Evolutionary conservation across 176 grass and related monocot genomes (phyloP), one percentile per base, ranked within the genome.

Genomic region (Juncus inflexus): DNA sequence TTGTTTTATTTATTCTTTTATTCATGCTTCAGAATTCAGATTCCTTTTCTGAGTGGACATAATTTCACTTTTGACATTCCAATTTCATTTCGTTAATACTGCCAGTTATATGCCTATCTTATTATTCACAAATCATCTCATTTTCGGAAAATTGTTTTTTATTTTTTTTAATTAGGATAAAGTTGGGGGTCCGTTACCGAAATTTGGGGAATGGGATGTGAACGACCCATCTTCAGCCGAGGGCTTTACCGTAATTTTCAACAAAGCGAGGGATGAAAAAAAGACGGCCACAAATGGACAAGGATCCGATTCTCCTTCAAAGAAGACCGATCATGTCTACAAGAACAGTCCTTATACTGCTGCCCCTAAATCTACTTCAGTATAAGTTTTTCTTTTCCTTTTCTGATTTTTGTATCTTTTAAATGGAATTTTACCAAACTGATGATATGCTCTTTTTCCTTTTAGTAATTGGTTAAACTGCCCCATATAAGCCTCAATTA

Each of bases 241-340:
- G 42, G 76, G 76, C 57, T 78, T 78, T 61, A 78, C 76, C 12
- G 76, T 78, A 43, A 78, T 78, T 42, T 78, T 78, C 57, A 78
- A 78, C 51, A 78, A 78, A 63, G 76, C 76, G 52, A 70, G 76
- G 67, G 76, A 78, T 70, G 76, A 78, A 52, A 78, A 70, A 47
- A 78, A 78, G 66, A 70, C 76, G 6, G 76, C 42, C 35, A 19
- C 65, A 12, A 63, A 42, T 36, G 55, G 54, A 15, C 10, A 47
- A 42, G 65, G 60, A 55, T 52, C 65, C 40, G 65, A 70, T 55
- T 70, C 65, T 54, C 65, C 76, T 52, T 53, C 55, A 3, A 59
- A n/a, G 8, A 78, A 70, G 56, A 56, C 12, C 19, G 76, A 78
- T 12, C 39, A 40, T 12, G 55, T 61, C 15, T 78, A 54, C 58